Conservation (phyloP, 495 filamentous ascomycete genomes). For the Terfezia boudieri region DNA sequence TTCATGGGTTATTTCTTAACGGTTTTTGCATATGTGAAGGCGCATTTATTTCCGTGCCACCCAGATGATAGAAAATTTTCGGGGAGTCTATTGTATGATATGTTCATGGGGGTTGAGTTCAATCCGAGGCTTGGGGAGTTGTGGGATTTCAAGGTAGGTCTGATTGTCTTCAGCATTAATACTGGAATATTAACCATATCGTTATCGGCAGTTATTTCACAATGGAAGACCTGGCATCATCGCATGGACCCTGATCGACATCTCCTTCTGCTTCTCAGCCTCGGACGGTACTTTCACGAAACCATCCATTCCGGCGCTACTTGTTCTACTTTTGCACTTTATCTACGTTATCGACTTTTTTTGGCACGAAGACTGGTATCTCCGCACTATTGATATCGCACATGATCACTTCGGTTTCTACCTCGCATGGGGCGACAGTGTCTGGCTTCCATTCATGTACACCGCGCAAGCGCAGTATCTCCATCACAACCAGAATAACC, state of each 20-base stretch:
- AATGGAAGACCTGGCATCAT: slow-evolving; percentile 82
- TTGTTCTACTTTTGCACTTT: slow-evolving; percentile 56
- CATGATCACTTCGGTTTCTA: slow-evolving; percentile 92
- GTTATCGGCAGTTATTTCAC: slow-evolving; percentile 31
- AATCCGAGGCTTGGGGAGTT: slow-evolving; percentile 71
- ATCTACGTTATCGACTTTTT: slow-evolving; percentile 69
- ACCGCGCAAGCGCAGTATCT: slow-evolving; percentile 74
- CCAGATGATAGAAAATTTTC: neutral
- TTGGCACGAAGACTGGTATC: slow-evolving; percentile 71
- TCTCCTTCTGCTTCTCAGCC: slow-evolving; percentile 67
- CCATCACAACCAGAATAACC: slow-evolving; percentile 51
- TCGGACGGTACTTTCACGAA: slow-evolving; percentile 45
- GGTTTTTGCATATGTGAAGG: neutral
- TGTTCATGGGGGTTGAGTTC: slow-evolving; percentile 90
- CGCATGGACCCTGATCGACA: slow-evolving; percentile 75
- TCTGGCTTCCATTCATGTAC: slow-evolving; percentile 87
- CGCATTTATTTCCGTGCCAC: neutral
- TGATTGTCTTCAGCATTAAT: no score
- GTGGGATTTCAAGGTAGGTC: slow-evolving; percentile 52
- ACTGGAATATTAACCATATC: no score
- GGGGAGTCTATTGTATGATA: slow-evolving; percentile 35
- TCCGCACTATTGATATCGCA: slow-evolving; percentile 92
- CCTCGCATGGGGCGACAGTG: slow-evolving; percentile 84
- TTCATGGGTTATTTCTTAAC: neutral
- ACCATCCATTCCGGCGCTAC: slow-evolving; percentile 67